These are phyloP conservation scores for Neonectria ditissima DNA, from an alignment of 2,329 filamentous ascomycete genomes.

Conservation along the genomic window DNA sequence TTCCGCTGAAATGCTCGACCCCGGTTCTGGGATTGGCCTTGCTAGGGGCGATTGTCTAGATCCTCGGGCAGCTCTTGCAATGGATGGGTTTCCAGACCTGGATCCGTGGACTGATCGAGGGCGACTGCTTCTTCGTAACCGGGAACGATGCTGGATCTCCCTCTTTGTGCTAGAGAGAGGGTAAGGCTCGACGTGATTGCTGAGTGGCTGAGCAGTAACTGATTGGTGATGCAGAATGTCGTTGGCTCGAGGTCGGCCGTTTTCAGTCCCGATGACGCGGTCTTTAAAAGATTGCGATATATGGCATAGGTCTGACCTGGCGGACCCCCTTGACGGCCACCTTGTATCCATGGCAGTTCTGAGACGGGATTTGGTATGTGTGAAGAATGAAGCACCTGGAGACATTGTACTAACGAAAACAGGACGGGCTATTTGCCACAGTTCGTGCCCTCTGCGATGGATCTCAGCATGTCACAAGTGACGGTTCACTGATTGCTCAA, in stretches of 20 bases:
- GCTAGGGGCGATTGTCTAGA: constrained; percentile 77
- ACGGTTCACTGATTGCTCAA: constrained; percentile 65
- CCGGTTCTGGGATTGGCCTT: constrained; percentile 59
- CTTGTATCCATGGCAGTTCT: constrained; percentile 78
- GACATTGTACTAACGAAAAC: constrained; percentile 16
- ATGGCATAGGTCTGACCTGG: constrained; percentile 74
- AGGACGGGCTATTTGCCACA: constrained; percentile 68
- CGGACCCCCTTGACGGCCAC: constrained; percentile 76
- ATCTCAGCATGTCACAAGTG: constrained; percentile 60
- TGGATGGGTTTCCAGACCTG: constrained; percentile 76
- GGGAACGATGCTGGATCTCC: constrained; percentile 78
- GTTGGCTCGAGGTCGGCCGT: constrained; percentile 75
- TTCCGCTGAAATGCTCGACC: constrained; percentile 62
- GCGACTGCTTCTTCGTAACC: constrained; percentile 69
- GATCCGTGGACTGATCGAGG: constrained; percentile 71
- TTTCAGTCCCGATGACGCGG: constrained; percentile 74
- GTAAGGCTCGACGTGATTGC: constrained; percentile 55
- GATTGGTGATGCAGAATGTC: constrained; percentile 63
- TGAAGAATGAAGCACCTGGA: neutral
- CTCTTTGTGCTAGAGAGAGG: constrained; percentile 79
- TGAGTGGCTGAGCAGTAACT: neutral
- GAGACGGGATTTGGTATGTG: constrained; percentile 71
- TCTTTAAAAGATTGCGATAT: constrained; percentile 75
- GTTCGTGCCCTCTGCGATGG: constrained; percentile 71
- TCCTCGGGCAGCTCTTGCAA: constrained; percentile 70